These are phyloP conservation scores for Euphorbia corollata DNA, from an alignment of 441 rosid genomes.

Conservation along the genomic window DNA sequence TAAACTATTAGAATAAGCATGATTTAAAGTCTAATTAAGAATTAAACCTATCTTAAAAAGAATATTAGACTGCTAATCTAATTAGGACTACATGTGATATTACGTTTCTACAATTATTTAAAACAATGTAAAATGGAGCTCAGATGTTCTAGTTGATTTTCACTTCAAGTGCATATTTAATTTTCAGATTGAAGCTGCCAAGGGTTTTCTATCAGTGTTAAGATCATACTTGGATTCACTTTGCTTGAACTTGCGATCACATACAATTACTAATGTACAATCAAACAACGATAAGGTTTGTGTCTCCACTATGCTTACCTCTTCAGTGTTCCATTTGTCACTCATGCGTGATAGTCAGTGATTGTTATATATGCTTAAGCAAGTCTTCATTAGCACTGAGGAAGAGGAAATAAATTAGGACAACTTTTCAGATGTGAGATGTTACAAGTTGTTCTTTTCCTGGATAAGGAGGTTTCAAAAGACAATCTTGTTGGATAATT, in stretches of 20 bases:
- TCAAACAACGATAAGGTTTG: constrained; percentile 85
- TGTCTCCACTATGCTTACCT: constrained; percentile 4
- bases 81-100: no score
- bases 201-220: constrained; percentile 54
- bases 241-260: constrained; percentile 74
- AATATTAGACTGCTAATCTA: no score
- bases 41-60: no score
- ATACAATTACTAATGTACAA: constrained; percentile 91
- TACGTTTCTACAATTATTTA: neutral
- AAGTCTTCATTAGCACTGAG: neutral
- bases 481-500: no score
- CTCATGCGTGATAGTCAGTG: neutral
- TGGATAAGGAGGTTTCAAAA: no score
- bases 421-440: no score
- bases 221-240: constrained; percentile 77
- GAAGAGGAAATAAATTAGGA: no score
- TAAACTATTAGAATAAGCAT: no score
- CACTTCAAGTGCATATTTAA: neutral
- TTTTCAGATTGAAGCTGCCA: constrained; percentile 73
- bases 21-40: no score
- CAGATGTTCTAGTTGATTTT: neutral
- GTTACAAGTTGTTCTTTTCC: no score
- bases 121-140: neutral
- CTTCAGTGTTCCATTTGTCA: neutral
- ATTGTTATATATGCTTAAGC: neutral